These are phyloP conservation scores for Incumbomyces delicatus DNA, from an alignment of 2,329 filamentous ascomycete genomes.

Conservation along the genomic window DNA sequence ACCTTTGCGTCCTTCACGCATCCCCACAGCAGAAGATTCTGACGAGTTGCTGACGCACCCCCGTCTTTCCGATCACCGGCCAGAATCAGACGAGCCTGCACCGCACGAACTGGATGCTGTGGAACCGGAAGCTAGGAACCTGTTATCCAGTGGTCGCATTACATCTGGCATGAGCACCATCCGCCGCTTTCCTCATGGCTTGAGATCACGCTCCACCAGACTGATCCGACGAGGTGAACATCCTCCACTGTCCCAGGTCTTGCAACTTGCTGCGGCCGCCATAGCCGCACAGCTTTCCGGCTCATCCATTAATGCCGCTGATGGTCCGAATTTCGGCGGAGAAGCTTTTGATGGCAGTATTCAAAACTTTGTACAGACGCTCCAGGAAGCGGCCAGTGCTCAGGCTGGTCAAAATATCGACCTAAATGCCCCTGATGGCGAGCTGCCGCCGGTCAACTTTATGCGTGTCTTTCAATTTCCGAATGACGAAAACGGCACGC, in stretches of 20 bases:
- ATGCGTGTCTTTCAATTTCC: constrained; percentile 60
- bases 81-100: constrained; percentile 30
- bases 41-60: constrained; percentile 27
- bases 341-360: constrained; percentile 53
- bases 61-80: constrained; percentile 30
- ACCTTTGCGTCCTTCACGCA: constrained; percentile 7
- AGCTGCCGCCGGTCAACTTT: constrained; percentile 53
- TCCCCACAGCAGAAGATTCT: constrained; percentile 25
- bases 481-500: constrained; percentile 34
- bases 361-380: constrained; percentile 52
- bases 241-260: constrained; percentile 50
- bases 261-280: constrained; percentile 54
- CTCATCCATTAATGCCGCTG: constrained; percentile 45
- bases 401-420: constrained; percentile 37
- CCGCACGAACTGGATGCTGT: constrained; percentile 33
- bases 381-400: constrained; percentile 53
- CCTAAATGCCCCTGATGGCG: constrained; percentile 30
- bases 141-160: constrained; percentile 22
- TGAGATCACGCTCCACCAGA: constrained; percentile 46
- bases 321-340: constrained; percentile 45
- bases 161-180: constrained; percentile 26
- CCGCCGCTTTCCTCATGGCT: constrained; percentile 31
- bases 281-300: constrained; percentile 57
- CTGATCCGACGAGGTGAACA: constrained; percentile 49
- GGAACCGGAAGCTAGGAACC: constrained; percentile 28